Conservation (phyloP, 768 basidiomycete genomes). For the Suillus decipiens region DNA sequence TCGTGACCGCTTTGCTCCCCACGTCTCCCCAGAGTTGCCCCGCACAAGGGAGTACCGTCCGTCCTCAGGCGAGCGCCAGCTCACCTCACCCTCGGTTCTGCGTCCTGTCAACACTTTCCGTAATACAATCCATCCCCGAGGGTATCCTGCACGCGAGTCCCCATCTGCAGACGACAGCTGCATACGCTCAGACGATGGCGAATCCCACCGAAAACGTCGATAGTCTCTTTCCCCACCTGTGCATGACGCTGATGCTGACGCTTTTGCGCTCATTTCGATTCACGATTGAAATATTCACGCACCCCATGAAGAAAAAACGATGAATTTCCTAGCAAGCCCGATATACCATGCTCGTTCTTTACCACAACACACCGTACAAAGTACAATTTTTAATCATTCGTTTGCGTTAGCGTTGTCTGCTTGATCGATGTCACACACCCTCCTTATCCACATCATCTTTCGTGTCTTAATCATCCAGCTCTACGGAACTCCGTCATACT, state of each 20-base stretch:
- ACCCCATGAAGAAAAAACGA: constrained; percentile 30
- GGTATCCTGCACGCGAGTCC: constrained; percentile 15
- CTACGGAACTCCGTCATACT: constrained; percentile 20
- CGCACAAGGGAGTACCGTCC: constrained; percentile 17
- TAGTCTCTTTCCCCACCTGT: constrained; percentile 22
- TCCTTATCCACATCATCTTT: constrained; percentile 8
- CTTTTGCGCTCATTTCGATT: constrained; percentile 10
- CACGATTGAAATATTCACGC: constrained; percentile 28
- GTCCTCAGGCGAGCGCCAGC: constrained; percentile 18
- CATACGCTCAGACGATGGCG: constrained; percentile 23
- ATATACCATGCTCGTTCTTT: constrained; percentile 10
- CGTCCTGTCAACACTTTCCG: constrained; percentile 20
- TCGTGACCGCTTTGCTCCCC: constrained; percentile 20
- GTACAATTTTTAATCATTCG: constrained; percentile 20
- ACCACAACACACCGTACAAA: constrained; percentile 20
- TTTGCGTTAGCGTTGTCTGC: constrained; percentile 24
- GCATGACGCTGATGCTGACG: constrained; percentile 5
- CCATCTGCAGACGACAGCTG: constrained; percentile 19
- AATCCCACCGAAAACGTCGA: constrained; percentile 17
- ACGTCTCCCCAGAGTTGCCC: constrained; percentile 13
- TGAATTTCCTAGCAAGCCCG: constrained; percentile 8
- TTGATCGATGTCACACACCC: constrained; percentile 2
- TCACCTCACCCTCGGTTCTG: constrained; percentile 5
- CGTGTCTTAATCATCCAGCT: constrained; percentile 9
- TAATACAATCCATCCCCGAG: constrained; percentile 16